phyloP scores from a whole-genome alignment of 2,329 filamentous ascomycete species.

The Ilyonectria robusta region DNA sequence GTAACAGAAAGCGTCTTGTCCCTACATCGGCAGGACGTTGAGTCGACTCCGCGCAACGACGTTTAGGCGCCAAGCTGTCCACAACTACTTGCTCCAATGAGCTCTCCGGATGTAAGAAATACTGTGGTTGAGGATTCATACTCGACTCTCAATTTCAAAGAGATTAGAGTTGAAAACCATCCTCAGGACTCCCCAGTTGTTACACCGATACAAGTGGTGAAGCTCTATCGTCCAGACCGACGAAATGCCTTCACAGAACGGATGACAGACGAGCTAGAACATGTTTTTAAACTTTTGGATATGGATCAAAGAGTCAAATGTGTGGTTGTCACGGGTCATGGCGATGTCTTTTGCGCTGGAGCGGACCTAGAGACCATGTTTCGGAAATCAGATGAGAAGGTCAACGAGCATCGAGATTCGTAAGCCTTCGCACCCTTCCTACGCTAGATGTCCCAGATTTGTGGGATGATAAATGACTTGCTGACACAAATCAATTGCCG shows the following conservation, averaged over 20 bases:
- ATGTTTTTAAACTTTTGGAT: background rate
- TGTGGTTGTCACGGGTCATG: background rate
- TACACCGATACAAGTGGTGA: background rate
- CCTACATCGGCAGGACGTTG: too few species aligned
- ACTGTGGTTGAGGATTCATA: background rate
- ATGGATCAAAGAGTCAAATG: constrained; percentile 1
- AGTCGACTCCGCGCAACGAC: too few species aligned
- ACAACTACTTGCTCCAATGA: background rate
- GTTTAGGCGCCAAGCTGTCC: too few species aligned
- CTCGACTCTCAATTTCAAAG: background rate
- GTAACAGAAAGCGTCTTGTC: too few species aligned
- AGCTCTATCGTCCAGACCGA: background rate
- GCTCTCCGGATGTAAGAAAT: background rate
- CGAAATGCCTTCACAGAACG: constrained; percentile 1
- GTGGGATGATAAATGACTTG: background rate
- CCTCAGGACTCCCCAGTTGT: background rate
- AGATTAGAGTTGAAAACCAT: constrained; percentile 1
- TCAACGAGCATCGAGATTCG: background rate
- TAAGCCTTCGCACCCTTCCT: background rate
- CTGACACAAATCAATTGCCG: background rate
- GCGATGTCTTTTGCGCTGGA: background rate
- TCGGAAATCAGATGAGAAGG: background rate
- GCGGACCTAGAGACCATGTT: constrained; percentile 2
- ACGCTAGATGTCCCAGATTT: too few species aligned
- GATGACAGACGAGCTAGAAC: background rate